A percentile compares a stretch with the other conserved stretches of the same genome.
These are phyloP conservation scores for Arthrobotrys iridis DNA, from an alignment of 2,329 filamentous ascomycete genomes.

Conservation along the genomic window DNA sequence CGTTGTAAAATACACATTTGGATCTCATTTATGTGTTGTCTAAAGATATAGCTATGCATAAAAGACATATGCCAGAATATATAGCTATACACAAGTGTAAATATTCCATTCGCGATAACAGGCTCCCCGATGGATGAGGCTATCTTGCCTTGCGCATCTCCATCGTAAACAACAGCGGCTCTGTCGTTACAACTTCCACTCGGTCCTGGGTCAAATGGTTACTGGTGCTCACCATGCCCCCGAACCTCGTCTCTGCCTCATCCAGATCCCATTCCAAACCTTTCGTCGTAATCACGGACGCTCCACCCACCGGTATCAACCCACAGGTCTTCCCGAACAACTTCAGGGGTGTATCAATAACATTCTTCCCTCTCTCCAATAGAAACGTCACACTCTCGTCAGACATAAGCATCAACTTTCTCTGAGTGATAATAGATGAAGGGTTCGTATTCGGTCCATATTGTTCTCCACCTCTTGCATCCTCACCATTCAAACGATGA, in stretches of 20 bases:
- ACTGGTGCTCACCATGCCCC: constrained; percentile 79
- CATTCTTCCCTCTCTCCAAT: constrained; percentile 74
- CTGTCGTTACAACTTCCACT: constrained; percentile 72
- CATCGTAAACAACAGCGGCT: constrained; percentile 78
- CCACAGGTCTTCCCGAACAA: constrained; percentile 81
- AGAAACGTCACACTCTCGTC: constrained; percentile 84
- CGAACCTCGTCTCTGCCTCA: constrained; percentile 81
- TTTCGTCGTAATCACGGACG: constrained; percentile 77
- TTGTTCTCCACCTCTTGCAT: constrained; percentile 45
- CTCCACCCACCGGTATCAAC: constrained; percentile 83
- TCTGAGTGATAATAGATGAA: constrained; percentile 60
- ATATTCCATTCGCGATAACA: not conserved
- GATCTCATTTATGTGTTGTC: constrained; percentile 25
- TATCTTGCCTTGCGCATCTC: constrained; percentile 64
- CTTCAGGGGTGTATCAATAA: constrained; percentile 70
- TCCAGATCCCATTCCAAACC: constrained; percentile 92
- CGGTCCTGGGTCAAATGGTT: constrained; percentile 75
- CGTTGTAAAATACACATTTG: constrained; percentile 24
- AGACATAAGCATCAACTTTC: constrained; percentile 79
- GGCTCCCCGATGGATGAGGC: no score
- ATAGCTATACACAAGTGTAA: not conserved
- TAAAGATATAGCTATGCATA: no score
- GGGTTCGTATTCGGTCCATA: not conserved
- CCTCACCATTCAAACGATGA: constrained; percentile 59
- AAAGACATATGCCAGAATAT: not conserved